phyloP scores from a whole-genome alignment of 1,284 basidiomycete genomes.

The Mycena sp. region DNA sequence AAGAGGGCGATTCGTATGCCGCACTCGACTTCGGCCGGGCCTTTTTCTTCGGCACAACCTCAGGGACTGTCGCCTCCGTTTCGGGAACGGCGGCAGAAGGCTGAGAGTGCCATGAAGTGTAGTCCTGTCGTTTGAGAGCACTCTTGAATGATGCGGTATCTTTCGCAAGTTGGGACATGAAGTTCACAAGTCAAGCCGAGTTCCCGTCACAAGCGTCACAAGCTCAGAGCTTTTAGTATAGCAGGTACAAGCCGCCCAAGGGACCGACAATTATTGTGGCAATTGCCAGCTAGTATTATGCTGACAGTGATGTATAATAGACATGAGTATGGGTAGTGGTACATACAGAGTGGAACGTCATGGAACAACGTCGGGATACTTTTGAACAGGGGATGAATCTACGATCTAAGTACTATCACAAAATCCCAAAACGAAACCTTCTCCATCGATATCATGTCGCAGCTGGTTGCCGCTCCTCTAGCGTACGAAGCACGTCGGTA shows the following conservation, averaged over 20 bases:
- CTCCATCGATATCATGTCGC: constrained; percentile 12
- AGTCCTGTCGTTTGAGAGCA: constrained; percentile 68
- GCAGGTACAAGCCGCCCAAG: too few species aligned
- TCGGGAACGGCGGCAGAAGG: constrained; percentile 42
- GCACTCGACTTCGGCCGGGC: constrained; percentile 71
- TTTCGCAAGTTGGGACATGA: constrained; percentile 71
- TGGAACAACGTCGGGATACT: too few species aligned
- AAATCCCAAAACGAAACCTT: not conserved
- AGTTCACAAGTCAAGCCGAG: not conserved
- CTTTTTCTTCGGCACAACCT: constrained; percentile 61
- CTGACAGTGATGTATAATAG: not conserved
- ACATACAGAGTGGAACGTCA: constrained; percentile 12
- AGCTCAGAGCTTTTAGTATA: too few species aligned
- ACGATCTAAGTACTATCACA: not conserved
- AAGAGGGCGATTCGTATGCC: constrained; percentile 40
- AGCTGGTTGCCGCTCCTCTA: constrained; percentile 62
- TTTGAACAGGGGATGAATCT: constrained; percentile 15
- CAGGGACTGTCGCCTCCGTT: constrained; percentile 38
- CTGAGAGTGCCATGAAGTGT: constrained; percentile 77
- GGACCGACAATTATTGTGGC: too few species aligned
- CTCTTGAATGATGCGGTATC: constrained; percentile 76
- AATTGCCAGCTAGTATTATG: too few species aligned
- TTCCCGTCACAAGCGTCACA: too few species aligned
- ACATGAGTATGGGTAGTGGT: constrained; percentile 3
- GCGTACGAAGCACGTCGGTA: constrained; percentile 81